Base-by-base conservation (phyloP, 2,329 filamentous ascomycete species). In the Pezicula carpinea region DNA sequence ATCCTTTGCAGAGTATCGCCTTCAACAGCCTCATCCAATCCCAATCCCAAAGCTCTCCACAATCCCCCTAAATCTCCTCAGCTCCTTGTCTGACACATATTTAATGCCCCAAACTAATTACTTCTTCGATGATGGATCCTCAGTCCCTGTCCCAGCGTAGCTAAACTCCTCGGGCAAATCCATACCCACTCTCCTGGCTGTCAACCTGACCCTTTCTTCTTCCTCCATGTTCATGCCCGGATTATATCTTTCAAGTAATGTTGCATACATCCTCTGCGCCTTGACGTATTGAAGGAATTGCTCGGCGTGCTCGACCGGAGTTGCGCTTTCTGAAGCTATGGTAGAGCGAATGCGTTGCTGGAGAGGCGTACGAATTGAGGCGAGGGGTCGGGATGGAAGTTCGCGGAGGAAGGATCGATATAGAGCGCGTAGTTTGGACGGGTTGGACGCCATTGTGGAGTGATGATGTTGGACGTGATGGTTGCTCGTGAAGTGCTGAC, bases 381-480 rank as follows among this genome's bases (percentile, higher is more conserved):
- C 48, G 71, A 69, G 53, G 78, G 73, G 74, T 5, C 83, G 84
- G 6, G 85, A 79, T 2, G 92, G 92, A 7, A 96, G 82, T 71
- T 96, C 90, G 66, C 92, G 89, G 47, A 97, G 82, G 62, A 96
- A 76, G 35, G 85, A 79, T 60, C 92, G 88, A 77, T 97, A 97
- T 63, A 96, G 77, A 31, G 89, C 82, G 61, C 89, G 88, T 35
- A 87, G 65, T 33, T 73, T 71, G 34, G 77, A 65, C 52, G 74
- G 66, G 33, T 68, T 59, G 39, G 66, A 42, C 54, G 60, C 58
- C 36, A 46, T 55, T 18, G 36, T 34, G 17, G n/a, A 13, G 11
- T 26, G 34, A 19, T 33, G 42, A 35, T 17, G 35, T 31, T n/a
- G 8, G 6, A 8, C 13, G 26, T 29, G 26, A 29, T 29, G 26